A percentile compares a stretch with the other conserved stretches of the same genome.
Evolutionary conservation across 805 yeast species (phyloP).

Genomic region (Candida sithepensis): DNA sequence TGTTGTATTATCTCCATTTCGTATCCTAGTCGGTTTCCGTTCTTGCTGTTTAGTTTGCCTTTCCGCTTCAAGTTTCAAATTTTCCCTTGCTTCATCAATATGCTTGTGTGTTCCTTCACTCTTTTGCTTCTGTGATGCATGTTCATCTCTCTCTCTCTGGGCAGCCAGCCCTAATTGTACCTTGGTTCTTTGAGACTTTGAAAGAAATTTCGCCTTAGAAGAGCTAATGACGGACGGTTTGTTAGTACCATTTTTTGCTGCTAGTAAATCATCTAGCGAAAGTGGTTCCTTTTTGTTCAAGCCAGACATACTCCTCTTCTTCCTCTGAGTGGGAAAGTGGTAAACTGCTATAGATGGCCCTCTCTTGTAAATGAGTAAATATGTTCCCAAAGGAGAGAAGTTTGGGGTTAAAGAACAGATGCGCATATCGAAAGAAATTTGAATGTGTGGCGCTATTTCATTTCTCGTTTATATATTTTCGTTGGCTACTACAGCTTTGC

Average conservation of each 20-base stretch:
- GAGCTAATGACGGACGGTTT: slow-evolving; percentile 24
- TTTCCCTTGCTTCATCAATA: background rate
- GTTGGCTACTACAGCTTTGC: no score
- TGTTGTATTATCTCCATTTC: slow-evolving; percentile 1
- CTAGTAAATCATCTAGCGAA: slow-evolving; percentile 35
- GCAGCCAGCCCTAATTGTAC: slow-evolving; percentile 25
- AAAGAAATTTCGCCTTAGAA: slow-evolving; percentile 34
- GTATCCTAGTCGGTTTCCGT: background rate
- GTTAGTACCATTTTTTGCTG: slow-evolving; percentile 19
- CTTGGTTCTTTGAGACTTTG: slow-evolving; percentile 42
- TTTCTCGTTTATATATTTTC: no score
- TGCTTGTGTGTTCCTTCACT: slow-evolving; percentile 5
- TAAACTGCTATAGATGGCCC: no score
- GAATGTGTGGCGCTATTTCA: no score
- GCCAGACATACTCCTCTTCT: background rate
- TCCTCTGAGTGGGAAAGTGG: no score
- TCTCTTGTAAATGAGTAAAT: no score
- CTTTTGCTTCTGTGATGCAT: slow-evolving; percentile 2
- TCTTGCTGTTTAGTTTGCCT: background rate
- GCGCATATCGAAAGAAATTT: no score
- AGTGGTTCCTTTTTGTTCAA: slow-evolving; percentile 27
- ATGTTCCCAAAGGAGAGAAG: no score
- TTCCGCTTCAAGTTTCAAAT: background rate
- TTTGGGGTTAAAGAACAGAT: no score
- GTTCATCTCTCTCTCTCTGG: slow-evolving; percentile 5